Base-by-base conservation (phyloP, 345 rosid genomes). In the Nasturtium officinale region DNA sequence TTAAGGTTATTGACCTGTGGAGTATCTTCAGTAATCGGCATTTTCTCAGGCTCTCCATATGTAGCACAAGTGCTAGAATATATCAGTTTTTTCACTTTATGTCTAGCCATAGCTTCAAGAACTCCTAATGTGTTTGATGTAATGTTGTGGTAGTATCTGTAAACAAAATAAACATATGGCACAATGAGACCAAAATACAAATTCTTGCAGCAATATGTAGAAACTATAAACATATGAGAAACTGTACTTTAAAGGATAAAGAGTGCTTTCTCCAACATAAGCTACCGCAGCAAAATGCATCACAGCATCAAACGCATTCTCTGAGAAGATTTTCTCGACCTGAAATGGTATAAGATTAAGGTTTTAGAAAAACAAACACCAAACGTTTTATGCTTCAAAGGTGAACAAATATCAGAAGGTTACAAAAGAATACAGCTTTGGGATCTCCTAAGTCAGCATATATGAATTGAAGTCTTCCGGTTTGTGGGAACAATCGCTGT, bases 211-310 rank as follows among this genome's bases (percentile, higher is more conserved):
- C 6, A 0, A 45, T 46, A 37, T 64, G 63, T 56, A 18, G 16
- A 43, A 66, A 11, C 11, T 40, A 45, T 11, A 40, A 42, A 3
- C 8, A 26, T 32, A n/a, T 20, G 2, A n/a, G n/a, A 3, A 47
- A 47, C 32, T 48, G 9, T 82, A 95, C 99, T 85, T 91, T 18
- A 95, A 89, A 81, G 99, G 99, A 71, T 95, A 82, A 59, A 87
- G 82, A 3, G 99, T 95, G 82, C 99, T 95, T 85, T 95, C 99
- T 65, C 98, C 99, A 63, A 95, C 99, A 83, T 91, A 95, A 52
- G 99, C 99, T 61, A 95, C 99, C 32, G 99, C 99, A 46, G 99
- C 99, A 82, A 95, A 95, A 86, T 95, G 99, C 82, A 95, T 95
- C 75, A 91, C 99, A 17, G 98, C 98, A 45, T 95, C 97, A 76